Evolutionary conservation across 352 stramenopile genomes (phyloP), one percentile per base, ranked within the genome.

Genomic region (Blastocystis sp.): DNA sequence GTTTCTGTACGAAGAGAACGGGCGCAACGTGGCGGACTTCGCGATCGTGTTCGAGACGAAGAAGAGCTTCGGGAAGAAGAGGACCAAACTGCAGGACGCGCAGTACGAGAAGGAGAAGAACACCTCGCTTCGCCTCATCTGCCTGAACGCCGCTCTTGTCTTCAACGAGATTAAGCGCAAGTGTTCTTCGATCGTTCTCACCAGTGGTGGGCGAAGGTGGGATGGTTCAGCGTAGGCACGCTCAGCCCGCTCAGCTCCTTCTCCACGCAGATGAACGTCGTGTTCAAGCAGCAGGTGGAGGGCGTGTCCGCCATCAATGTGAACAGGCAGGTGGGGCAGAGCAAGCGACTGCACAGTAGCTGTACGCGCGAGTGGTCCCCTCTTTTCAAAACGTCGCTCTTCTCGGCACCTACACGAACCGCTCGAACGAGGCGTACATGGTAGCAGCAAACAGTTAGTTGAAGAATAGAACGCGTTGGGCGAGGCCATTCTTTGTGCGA

Each of bases 221-320:
- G n/a, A 7, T 71, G 3, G 43, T 71, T 71, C 28, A 71, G 19
- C 62, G 10, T 7, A 71, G 64, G 97, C 63, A 99, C 97, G 3
- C 92, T 99, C 2, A 97, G 95, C 21, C 97, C 97, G 0, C 87
- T 99, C 7, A 92, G 94, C 82, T 98, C 95, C 40, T 98, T 97
- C 21, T 94, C 95, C 28, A 95, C 97, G 87, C 96, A 99, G 89
- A 92, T 99, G 42, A 94, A 96, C 0, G 93, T 99, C 48, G 92
- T 95, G 2, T 99, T 99, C 91, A 94, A 94, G 0, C 92, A 99
- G 38, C 93, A 92, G 7, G 52, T 81, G 2, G 71, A 81, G 59
- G 71, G 71, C 4, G 52, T 81, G 19, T 64, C 71, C 11, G 43
- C 40, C 21, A 66, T 81, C 24, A 54, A 81, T 43, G 71, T 81